Evolutionary conservation across 768 basidiomycete species (phyloP), one percentile per base, ranked within the genome.

Genomic region (Suillus luteus): DNA sequence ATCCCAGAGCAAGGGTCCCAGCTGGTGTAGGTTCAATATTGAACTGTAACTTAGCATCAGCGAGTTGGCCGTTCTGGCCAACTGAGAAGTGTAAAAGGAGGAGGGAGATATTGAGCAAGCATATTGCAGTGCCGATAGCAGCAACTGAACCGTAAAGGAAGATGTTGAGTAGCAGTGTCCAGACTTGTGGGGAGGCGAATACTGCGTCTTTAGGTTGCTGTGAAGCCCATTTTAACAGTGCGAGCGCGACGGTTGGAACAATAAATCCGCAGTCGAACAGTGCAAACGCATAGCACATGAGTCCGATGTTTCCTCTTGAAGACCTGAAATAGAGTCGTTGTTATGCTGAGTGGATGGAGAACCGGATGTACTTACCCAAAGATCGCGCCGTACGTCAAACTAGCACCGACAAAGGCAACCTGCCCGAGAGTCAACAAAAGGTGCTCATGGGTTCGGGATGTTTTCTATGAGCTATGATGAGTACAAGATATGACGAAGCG

Each of bases 271-370:
- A 63, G 58, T 62, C 66, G 63, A 73, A 73, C 58, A 73, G 69
- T 44, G 70, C 72, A 67, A 73, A 73, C 22, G 64, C 67, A 61
- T 70, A 72, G 59, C 66, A 70, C 72, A 73, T 69, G 24, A 73
- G 67, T 15, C 62, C 68, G 22, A 71, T 60, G 59, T 72, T 58
- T 51, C 72, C 70, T 59, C 72, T 63, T 5, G 64, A 64, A 31
- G 70, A 62, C 38, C 70, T 68, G 57, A 55, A 17, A 52, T 54
- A 59, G 44, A 8, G 17, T 48, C 44, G 12, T 59, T 22, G 55
- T 27, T 6, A 35, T 52, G 8, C 59, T n/a, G 43, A 33, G 31
- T 54, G 35, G 40, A 41, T 31, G 41, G 24, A 60, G 22, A 24
- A 55, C 51, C 9, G 10, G 43, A 37, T 31, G 2, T 19, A 43